These are phyloP conservation scores for Euphorbia peplus DNA, from an alignment of 345 rosid genomes.

Conservation along the genomic window DNA sequence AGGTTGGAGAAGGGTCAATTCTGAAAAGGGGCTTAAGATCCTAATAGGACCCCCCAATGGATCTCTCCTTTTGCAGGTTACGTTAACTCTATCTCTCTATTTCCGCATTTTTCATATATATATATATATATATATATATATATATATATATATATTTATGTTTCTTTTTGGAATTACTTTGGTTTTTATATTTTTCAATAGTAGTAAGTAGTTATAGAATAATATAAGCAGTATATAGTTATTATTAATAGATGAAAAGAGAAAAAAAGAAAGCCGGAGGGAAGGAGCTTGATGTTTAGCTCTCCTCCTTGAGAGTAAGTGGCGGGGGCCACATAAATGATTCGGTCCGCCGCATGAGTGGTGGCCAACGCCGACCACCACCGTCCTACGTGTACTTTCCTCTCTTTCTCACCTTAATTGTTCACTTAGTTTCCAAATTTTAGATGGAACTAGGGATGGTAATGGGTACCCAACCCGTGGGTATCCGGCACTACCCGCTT, in stretches of 20 bases:
- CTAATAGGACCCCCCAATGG: conserved; percentile 42
- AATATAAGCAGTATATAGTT: too few relatives aligned
- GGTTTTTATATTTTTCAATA: too few relatives aligned
- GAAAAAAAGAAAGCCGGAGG: background rate
- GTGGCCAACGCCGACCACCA: conserved; percentile 75
- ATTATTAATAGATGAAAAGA: too few relatives aligned
- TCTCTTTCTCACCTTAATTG: background rate
- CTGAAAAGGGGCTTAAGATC: conserved; percentile 39
- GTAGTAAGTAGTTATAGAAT: too few relatives aligned
- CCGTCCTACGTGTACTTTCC: conserved; percentile 72
- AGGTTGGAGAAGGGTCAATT: conserved; percentile 45
- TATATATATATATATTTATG: too few relatives aligned
- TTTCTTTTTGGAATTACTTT: too few relatives aligned
- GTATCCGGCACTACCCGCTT: too few relatives aligned
- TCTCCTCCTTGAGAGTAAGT: conserved; percentile 27
- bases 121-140: too few relatives aligned
- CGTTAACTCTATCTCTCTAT: conserved; percentile 37
- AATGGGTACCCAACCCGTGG: too few relatives aligned
- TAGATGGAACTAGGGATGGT: too few relatives aligned
- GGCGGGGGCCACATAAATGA: conserved; percentile 53
- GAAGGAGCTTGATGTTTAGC: conserved; percentile 7
- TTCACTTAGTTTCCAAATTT: too few relatives aligned
- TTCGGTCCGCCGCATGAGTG: conserved; percentile 76
- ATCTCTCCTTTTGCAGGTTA: conserved; percentile 56
- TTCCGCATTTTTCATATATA: too few relatives aligned